Evolutionary conservation across 2,329 filamentous ascomycete genomes (phyloP).

Genomic region (Aulographum hederae): DNA sequence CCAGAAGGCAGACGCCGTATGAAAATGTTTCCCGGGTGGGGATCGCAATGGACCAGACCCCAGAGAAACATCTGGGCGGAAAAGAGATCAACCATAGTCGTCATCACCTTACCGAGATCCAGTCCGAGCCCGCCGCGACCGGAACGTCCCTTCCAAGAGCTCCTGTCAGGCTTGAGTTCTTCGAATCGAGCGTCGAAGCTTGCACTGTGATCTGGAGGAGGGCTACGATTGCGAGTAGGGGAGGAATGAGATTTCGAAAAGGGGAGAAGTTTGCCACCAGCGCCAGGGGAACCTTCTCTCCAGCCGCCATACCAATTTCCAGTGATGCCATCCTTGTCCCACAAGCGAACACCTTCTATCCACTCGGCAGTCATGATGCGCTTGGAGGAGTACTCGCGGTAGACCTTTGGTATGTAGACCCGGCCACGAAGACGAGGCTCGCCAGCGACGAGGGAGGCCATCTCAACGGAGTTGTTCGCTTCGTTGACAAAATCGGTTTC

Average conservation of each 20-base stretch:
- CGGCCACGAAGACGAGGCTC: constrained; percentile 61
- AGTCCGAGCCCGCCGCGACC: constrained; percentile 70
- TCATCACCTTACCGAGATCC: constrained; percentile 74
- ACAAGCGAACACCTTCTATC: constrained; percentile 87
- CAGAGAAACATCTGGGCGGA: constrained; percentile 97
- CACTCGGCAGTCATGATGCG: constrained; percentile 89
- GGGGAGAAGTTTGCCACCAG: constrained; percentile 43
- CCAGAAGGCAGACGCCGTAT: constrained; percentile 69
- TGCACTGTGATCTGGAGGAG: constrained; percentile 13
- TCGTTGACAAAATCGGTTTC: constrained; percentile 94
- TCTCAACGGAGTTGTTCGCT: constrained; percentile 69
- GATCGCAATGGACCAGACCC: constrained; percentile 91
- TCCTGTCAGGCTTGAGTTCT: constrained; percentile 60
- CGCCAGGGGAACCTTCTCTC: constrained; percentile 60
- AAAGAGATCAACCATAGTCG: constrained; percentile 90
- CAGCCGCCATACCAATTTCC: constrained; percentile 62
- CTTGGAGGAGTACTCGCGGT: constrained; percentile 62
- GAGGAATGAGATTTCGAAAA: constrained; percentile 14
- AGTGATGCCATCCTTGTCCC: constrained; percentile 74
- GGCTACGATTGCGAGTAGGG: constrained; percentile 11
- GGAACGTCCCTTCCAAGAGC: constrained; percentile 55
- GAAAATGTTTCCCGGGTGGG: constrained; percentile 95
- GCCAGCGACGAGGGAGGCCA: constrained; percentile 56
- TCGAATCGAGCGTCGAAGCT: constrained; percentile 28
- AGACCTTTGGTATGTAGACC: constrained; percentile 78